Conservation (phyloP, 306 rosid genomes). For the Parietaria judaica region DNA sequence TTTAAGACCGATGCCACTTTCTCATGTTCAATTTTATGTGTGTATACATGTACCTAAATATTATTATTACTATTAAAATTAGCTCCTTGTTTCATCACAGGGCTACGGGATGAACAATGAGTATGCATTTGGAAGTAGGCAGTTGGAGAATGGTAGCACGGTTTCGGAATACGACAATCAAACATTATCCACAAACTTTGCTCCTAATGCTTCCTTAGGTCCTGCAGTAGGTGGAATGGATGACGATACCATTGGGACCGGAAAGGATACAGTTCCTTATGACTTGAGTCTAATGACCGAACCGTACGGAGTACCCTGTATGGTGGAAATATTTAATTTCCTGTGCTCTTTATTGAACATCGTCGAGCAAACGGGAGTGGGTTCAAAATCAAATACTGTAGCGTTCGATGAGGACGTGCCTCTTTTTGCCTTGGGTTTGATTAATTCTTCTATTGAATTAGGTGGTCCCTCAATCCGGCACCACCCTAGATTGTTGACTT, state of each 20-base stretch:
- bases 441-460: conserved; percentile 85
- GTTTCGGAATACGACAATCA: conserved; percentile 63
- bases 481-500: conserved; percentile 74
- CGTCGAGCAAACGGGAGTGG: conserved; percentile 66
- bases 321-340: conserved; percentile 93
- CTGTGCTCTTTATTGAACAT: conserved; percentile 79
- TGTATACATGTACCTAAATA: background rate
- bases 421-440: conserved; percentile 79
- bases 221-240: conserved; percentile 41
- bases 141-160: conserved; percentile 73
- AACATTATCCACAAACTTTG: conserved; percentile 37
- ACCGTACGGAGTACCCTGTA: conserved; percentile 96
- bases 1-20: too few relatives aligned
- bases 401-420: conserved; percentile 94
- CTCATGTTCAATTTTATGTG: background rate
- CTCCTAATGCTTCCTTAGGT: conserved; percentile 41
- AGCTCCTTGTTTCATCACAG: conserved; percentile 39
- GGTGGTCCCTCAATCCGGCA: conserved; percentile 75
- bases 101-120: conserved; percentile 50
- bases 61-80: background rate
- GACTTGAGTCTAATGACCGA: conserved; percentile 76
- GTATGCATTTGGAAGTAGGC: conserved; percentile 60
- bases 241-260: conserved; percentile 45
- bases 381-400: conserved; percentile 65
- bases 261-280: conserved; percentile 58